Evolutionary conservation across 306 rosid genomes (phyloP).

Genomic region (Dalbergia cultrata): DNA sequence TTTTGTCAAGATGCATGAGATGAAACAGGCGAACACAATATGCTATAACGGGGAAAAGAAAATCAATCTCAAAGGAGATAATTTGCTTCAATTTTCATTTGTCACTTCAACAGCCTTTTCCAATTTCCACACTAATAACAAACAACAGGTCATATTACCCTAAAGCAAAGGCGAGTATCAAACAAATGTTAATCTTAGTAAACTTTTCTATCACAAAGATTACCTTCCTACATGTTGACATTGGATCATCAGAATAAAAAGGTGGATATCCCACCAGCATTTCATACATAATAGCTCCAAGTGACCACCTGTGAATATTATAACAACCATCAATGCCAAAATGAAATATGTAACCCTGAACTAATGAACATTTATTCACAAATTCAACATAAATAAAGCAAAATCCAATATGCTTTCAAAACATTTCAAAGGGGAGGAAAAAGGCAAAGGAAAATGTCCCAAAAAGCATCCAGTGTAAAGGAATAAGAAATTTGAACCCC

Average conservation of each 20-base stretch:
- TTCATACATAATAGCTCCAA: slow-evolving; percentile 99
- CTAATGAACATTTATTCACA: slow-evolving; percentile 4
- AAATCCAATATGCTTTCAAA: slow-evolving; percentile 20
- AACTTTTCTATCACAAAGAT: slow-evolving; percentile 39
- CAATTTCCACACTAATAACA: neutral
- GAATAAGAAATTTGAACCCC: slow-evolving; percentile 23
- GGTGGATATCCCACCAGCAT: slow-evolving; percentile 99
- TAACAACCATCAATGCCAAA: slow-evolving; percentile 39
- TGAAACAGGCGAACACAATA: neutral
- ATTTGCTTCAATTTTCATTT: neutral
- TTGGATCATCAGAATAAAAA: slow-evolving; percentile 98
- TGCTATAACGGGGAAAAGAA: neutral
- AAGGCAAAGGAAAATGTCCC: neutral
- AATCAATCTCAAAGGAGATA: slow-evolving; percentile 1
- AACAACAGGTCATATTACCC: neutral
- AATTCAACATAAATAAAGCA: slow-evolving; percentile 30
- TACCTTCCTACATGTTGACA: slow-evolving; percentile 99
- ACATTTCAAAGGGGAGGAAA: slow-evolving; percentile 15
- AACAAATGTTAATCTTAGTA: neutral
- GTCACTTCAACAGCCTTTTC: neutral
- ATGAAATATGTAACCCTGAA: slow-evolving; percentile 30
- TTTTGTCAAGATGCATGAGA: slow-evolving; percentile 4
- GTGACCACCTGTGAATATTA: slow-evolving; percentile 88
- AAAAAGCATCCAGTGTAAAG: neutral
- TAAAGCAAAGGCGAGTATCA: slow-evolving; percentile 6